Evolutionary conservation across 768 basidiomycete species (phyloP).

Genomic region (Suillus discolor): DNA sequence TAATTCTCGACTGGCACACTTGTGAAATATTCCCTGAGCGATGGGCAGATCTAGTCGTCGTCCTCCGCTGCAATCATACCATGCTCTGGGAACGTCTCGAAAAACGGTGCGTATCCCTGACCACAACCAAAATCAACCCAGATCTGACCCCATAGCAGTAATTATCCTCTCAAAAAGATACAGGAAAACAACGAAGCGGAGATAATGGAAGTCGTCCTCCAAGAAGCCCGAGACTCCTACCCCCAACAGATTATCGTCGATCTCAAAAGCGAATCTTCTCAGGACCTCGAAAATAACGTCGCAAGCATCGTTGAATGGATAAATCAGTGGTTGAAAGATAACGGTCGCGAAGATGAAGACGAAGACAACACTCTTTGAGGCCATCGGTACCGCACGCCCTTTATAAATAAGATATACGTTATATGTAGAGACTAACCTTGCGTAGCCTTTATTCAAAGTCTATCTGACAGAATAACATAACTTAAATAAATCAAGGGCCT

Average conservation of each 20-base stretch:
- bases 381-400: background rate
- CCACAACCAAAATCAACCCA: background rate
- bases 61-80: slow-evolving; percentile 87
- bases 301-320: slow-evolving; percentile 89
- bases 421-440: background rate
- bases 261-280: slow-evolving; percentile 71
- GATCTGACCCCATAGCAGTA: slow-evolving; percentile 43
- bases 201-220: slow-evolving; percentile 91
- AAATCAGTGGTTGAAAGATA: slow-evolving; percentile 58
- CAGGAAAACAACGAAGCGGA: slow-evolving; percentile 99
- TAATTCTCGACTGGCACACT: slow-evolving; percentile 94
- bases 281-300: slow-evolving; percentile 89
- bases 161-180: slow-evolving; percentile 89
- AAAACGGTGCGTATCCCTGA: slow-evolving; percentile 60
- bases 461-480: background rate
- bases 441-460: background rate
- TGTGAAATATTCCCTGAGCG: slow-evolving; percentile 94
- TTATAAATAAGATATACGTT: background rate
- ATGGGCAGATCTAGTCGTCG: slow-evolving; percentile 95
- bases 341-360: background rate
- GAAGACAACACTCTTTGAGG: too few relatives aligned
- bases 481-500: background rate
- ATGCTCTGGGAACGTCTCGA: slow-evolving; percentile 89
- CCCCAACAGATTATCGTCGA: slow-evolving; percentile 85
- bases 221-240: slow-evolving; percentile 89